Evolutionary conservation across 352 stramenopile species (phyloP).

Genomic region (Phytophthora sp.): DNA sequence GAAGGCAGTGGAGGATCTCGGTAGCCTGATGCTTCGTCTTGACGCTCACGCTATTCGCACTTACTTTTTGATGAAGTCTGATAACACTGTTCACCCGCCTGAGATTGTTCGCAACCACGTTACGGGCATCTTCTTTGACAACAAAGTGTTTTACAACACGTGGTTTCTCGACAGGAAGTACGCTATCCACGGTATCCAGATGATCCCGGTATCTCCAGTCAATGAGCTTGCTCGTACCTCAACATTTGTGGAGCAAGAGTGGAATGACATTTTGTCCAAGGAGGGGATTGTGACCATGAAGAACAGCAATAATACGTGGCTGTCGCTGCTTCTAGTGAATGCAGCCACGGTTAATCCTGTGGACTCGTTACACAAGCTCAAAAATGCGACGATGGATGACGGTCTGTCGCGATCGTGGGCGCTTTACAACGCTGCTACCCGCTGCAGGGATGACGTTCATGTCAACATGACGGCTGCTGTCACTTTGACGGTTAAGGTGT

Average conservation of each 20-base stretch:
- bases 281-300: constrained; percentile 41
- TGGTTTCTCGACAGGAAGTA: constrained; percentile 64
- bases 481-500: background rate
- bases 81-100: constrained; percentile 59
- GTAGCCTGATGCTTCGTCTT: constrained; percentile 64
- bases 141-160: constrained; percentile 63
- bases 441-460: constrained; percentile 1
- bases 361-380: constrained; percentile 40
- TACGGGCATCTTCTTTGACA: constrained; percentile 66
- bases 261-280: constrained; percentile 66
- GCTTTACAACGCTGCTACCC: constrained; percentile 55
- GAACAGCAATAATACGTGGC: constrained; percentile 49
- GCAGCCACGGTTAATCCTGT: constrained; percentile 55
- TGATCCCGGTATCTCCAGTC: constrained; percentile 68
- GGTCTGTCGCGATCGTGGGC: constrained; percentile 57
- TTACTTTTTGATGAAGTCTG: constrained; percentile 65
- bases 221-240: constrained; percentile 61
- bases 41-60: constrained; percentile 57
- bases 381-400: constrained; percentile 52
- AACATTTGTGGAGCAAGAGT: constrained; percentile 65
- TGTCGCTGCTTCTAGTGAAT: constrained; percentile 68
- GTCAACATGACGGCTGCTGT: background rate
- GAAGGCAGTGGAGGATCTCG: constrained; percentile 55
- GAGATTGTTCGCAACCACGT: constrained; percentile 69
- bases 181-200: constrained; percentile 74